phyloP scores from a whole-genome alignment of 2,329 filamentous ascomycete species.

The Colletotrichum tabaci region DNA sequence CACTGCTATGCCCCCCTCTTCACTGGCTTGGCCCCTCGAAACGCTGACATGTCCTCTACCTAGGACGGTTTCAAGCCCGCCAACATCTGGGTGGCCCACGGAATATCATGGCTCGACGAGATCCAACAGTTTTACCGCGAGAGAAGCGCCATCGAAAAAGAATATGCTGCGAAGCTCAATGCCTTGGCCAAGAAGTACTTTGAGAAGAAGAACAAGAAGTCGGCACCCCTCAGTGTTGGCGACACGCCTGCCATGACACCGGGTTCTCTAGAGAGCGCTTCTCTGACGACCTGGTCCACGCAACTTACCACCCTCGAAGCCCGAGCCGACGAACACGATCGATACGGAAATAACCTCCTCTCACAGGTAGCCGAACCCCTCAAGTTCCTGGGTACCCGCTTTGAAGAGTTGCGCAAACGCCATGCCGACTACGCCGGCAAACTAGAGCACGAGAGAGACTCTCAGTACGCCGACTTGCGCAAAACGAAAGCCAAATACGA shows the following conservation, averaged over 20 bases:
- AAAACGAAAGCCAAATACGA: constrained; percentile 97
- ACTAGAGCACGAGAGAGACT: constrained; percentile 90
- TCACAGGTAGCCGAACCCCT: constrained; percentile 88
- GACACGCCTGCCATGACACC: constrained; percentile 94
- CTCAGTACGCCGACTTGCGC: constrained; percentile 85
- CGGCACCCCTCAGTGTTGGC: constrained; percentile 89
- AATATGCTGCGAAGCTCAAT: constrained; percentile 91
- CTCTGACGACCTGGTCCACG: constrained; percentile 95
- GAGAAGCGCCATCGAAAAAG: constrained; percentile 93
- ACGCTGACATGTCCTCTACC: constrained; percentile 38
- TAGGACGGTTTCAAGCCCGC: constrained; percentile 98
- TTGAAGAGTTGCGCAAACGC: constrained; percentile 93
- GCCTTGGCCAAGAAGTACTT: constrained; percentile 95
- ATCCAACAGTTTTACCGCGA: constrained; percentile 98
- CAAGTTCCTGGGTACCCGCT: constrained; percentile 79
- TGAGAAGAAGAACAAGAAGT: constrained; percentile 95
- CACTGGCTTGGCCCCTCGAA: constrained; percentile 27
- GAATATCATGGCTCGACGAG: constrained; percentile 96
- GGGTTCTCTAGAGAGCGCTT: constrained; percentile 95
- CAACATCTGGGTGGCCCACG: constrained; percentile 90
- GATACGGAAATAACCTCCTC: constrained; percentile 84
- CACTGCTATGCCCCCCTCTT: not conserved
- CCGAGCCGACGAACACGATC: constrained; percentile 90
- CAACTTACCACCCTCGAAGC: constrained; percentile 92
- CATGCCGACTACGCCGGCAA: constrained; percentile 91